A percentile compares a stretch with the other conserved stretches of the same genome.
Evolutionary conservation across 768 basidiomycete species (phyloP).

Genomic region (Leccinum uliginosum): DNA sequence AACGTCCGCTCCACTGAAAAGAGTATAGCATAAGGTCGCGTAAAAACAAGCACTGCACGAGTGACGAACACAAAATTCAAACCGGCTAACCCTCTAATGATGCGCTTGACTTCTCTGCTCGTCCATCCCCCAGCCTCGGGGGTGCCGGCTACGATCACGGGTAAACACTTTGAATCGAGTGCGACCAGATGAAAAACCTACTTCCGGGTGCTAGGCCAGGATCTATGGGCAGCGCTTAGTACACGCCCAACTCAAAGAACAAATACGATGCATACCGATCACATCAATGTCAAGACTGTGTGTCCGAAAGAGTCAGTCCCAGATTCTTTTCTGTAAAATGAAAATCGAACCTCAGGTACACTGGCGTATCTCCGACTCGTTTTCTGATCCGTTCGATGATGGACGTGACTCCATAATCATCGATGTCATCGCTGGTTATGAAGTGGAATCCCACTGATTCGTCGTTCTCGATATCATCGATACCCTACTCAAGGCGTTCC

Average conservation of each 20-base stretch:
- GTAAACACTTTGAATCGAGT: not conserved
- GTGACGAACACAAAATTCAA: constrained; percentile 67
- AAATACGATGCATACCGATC: constrained; percentile 43
- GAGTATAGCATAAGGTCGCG: not conserved
- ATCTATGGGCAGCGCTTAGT: constrained; percentile 38
- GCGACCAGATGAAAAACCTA: constrained; percentile 33
- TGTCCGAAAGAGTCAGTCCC: not conserved
- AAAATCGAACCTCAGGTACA: constrained; percentile 59
- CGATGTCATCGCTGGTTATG: constrained; percentile 78
- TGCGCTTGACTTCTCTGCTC: constrained; percentile 74
- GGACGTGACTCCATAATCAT: constrained; percentile 67
- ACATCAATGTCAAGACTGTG: constrained; percentile 77
- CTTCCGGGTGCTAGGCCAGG: constrained; percentile 78
- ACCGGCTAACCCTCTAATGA: constrained; percentile 73
- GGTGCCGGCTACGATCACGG: constrained; percentile 58
- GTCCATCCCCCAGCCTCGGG: constrained; percentile 87
- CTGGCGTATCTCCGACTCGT: constrained; percentile 69
- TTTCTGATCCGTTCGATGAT: constrained; percentile 68
- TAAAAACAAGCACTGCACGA: not conserved
- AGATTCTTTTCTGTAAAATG: not conserved
- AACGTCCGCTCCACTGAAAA: constrained; percentile 19
- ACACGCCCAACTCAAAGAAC: not conserved
- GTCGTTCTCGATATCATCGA: constrained; percentile 54
- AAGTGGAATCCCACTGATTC: constrained; percentile 71
- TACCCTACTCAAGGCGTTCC: constrained; percentile 11